phyloP scores from a whole-genome alignment of 352 stramenopile genomes.

The Phytophthora ramorum region DNA sequence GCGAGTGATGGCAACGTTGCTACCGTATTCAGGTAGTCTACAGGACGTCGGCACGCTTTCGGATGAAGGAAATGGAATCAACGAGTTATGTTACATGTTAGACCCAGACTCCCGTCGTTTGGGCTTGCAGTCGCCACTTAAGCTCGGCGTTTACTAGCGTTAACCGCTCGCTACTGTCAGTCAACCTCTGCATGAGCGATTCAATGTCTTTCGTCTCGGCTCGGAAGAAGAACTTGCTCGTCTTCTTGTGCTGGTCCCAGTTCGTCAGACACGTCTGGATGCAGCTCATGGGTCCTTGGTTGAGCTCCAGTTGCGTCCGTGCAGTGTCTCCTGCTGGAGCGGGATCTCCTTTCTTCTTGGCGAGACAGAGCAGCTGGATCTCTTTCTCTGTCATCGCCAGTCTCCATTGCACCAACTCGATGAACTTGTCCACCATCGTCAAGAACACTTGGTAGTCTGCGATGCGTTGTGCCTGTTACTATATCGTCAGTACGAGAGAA shows the following conservation, averaged over 20 bases:
- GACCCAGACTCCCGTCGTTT: slow-evolving; percentile 18
- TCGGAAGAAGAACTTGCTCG: slow-evolving; percentile 36
- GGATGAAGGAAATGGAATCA: neutral
- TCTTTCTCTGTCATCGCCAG: slow-evolving; percentile 18
- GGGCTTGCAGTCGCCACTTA: slow-evolving; percentile 21
- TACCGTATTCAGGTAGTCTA: no score
- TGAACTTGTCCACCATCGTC: slow-evolving; percentile 13
- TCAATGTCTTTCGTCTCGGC: slow-evolving; percentile 16
- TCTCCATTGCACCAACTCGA: slow-evolving; percentile 16
- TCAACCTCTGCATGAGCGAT: slow-evolving; percentile 11
- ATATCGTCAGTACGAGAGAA: neutral
- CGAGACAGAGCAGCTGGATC: slow-evolving; percentile 16
- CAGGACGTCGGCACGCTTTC: neutral
- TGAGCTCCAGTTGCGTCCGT: slow-evolving; percentile 9
- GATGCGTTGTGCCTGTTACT: neutral
- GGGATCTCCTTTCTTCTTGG: slow-evolving; percentile 8
- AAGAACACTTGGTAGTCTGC: slow-evolving; percentile 15
- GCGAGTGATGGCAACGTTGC: no score
- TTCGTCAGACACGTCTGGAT: slow-evolving; percentile 16
- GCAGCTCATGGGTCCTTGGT: slow-evolving; percentile 17
- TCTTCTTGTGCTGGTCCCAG: slow-evolving; percentile 21
- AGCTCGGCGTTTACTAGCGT: slow-evolving; percentile 8
- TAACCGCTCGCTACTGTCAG: slow-evolving; percentile 9
- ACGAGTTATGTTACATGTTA: slow-evolving; percentile 11
- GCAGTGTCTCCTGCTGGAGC: neutral